phyloP scores from a whole-genome alignment of 1,139 yeast genomes.

The Ashbya aceris region DNA sequence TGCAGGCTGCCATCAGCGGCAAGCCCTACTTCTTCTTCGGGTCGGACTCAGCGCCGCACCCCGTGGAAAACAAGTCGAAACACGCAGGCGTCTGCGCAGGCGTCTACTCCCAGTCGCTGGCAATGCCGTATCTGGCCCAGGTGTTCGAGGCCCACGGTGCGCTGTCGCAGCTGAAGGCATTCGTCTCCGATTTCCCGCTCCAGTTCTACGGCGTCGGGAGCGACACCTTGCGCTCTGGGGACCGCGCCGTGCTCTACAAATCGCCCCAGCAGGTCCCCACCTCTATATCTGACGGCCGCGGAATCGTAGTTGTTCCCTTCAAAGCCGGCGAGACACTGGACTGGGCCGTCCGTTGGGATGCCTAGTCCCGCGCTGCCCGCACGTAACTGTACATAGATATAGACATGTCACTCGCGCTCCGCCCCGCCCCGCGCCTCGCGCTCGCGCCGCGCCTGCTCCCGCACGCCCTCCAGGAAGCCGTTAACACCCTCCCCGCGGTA shows the following conservation, averaged over 20 bases:
- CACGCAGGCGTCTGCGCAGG: constrained; percentile 93
- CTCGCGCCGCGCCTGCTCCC: constrained; percentile 31
- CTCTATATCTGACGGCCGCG: constrained; percentile 37
- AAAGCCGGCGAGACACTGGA: constrained; percentile 65
- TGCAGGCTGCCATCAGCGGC: constrained; percentile 86
- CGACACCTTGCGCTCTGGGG: constrained; percentile 35
- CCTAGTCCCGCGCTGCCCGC: too few relatives aligned
- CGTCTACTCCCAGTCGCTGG: constrained; percentile 83
- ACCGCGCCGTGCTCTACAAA: constrained; percentile 44
- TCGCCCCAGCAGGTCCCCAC: constrained; percentile 51
- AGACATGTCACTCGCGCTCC: neutral
- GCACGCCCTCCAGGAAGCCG: constrained; percentile 43
- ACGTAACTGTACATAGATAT: too few relatives aligned
- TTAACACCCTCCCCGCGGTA: constrained; percentile 54
- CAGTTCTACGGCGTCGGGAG: constrained; percentile 51
- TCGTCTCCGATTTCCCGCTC: constrained; percentile 70
- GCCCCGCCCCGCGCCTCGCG: constrained; percentile 6
- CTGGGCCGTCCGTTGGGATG: constrained; percentile 72
- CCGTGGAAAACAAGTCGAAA: constrained; percentile 63
- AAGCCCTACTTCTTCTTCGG: constrained; percentile 93
- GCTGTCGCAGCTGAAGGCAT: constrained; percentile 56
- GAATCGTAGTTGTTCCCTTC: constrained; percentile 74
- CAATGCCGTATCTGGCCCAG: constrained; percentile 76
- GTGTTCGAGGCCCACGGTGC: constrained; percentile 62
- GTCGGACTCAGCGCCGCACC: constrained; percentile 97